Base-by-base conservation (phyloP, 2,329 filamentous ascomycete species). In the Microcyclospora tardicrescens region DNA sequence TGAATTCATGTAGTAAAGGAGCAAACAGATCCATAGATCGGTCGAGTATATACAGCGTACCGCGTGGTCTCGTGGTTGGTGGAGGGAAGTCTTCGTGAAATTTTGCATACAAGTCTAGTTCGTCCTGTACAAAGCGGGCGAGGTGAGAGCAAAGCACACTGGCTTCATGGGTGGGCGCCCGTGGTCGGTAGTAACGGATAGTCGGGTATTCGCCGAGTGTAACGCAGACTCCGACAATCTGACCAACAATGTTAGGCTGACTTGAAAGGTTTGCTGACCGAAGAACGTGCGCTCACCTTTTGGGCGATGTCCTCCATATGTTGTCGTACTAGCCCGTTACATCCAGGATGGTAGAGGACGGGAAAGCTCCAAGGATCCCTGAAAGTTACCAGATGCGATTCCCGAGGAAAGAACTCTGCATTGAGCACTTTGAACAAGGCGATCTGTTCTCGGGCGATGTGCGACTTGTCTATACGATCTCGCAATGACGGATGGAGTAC, bases 331-430 rank as follows among this genome's bases (percentile, higher is more conserved):
- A 95, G 66, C 47, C 77, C 72, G 60, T 93, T 93, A 64, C 91
- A 96, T 38, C 73, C 76, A 1, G 89, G 89, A 57, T 98, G 89
- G 63, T 82, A 98, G 42, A 98, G 69, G 37, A 87, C 73, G 1
- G 86, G 86, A 55, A 98, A 98, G 63, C 89, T 96, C 79, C 82
- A 94, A 1, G 91, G 89, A 57, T 98, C 89, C 56, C 83, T 72
- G 54, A 98, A 95, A 0, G 85, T 93, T 51, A 95, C 70, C 31
- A 98, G 66, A 53, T 93, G 84, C 6, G 87, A 91, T 64, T 98
- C 91, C 54, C 85, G 77, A 5, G 91, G 87, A 56, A 78, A 89
- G 60, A 81, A 98, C 60, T 95, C 83, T 58, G 94, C 75, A 38
- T 87, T 84, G 39, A 96, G 68, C 4, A 86, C 84, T 43, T 81